Conservation (phyloP, 2,329 filamentous ascomycete species). For the Trichoderma atroviride region DNA sequence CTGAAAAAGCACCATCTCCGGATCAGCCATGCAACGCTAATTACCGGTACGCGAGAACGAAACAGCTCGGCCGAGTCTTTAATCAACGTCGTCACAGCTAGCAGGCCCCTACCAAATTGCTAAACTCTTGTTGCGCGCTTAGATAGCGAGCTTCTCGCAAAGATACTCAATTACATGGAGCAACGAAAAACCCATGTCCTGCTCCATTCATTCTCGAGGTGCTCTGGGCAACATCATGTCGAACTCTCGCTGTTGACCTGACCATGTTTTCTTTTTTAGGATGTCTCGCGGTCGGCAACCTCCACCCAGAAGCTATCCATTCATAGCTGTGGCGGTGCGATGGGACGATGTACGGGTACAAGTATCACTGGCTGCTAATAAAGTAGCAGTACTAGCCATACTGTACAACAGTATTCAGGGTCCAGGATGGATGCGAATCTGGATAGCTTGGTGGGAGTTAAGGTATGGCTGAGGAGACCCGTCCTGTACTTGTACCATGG, state of each 20-base stretch:
- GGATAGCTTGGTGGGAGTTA: not conserved
- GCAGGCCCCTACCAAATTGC: not conserved
- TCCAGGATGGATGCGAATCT: not conserved
- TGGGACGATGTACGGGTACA: not conserved
- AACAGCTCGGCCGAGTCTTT: conserved; percentile 27
- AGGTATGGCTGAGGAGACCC: conserved; percentile 1
- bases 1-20: conserved; percentile 32
- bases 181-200: not conserved
- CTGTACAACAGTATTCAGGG: not conserved
- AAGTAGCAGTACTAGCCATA: not conserved
- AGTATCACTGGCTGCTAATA: not conserved
- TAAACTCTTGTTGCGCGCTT: not conserved
- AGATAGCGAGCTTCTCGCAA: not conserved
- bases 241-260: not conserved
- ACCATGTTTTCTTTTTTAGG: not conserved
- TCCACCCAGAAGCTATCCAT: not conserved
- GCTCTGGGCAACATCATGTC: not conserved
- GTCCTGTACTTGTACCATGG: not conserved
- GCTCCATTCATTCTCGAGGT: not conserved
- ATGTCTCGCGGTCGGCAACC: not conserved
- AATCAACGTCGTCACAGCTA: conserved; percentile 15
- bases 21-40: conserved; percentile 27
- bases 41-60: conserved; percentile 23
- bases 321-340: not conserved
- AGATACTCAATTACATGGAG: not conserved